These are phyloP conservation scores for Apiospora sp. DNA, from an alignment of 2,329 filamentous ascomycete genomes.

Conservation along the genomic window DNA sequence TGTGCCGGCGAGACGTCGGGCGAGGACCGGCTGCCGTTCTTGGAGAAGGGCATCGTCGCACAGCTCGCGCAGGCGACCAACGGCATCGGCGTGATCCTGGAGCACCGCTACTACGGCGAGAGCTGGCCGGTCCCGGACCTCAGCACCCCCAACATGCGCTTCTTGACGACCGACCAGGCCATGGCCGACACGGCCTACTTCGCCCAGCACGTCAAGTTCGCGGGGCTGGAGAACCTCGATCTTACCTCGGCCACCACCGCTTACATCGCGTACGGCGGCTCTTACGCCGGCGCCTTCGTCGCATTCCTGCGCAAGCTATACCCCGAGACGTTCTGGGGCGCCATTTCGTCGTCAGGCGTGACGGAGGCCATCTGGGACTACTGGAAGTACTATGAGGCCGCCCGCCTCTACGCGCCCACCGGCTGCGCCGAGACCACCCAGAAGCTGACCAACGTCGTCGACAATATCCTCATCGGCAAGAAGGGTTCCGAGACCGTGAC, in stretches of 20 bases:
- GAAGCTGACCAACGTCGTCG: conserved; percentile 59
- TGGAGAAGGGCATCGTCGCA: conserved; percentile 80
- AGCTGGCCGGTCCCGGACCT: conserved; percentile 75
- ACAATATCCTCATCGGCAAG: conserved; percentile 57
- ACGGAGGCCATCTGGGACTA: conserved; percentile 81
- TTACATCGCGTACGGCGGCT: conserved; percentile 84
- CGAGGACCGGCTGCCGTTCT: conserved; percentile 68
- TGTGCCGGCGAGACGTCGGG: conserved; percentile 75
- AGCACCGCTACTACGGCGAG: conserved; percentile 87
- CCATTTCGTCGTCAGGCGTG: conserved; percentile 83
- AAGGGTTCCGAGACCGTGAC: conserved; percentile 50
- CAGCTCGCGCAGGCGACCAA: conserved; percentile 74
- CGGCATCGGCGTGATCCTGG: conserved; percentile 81
- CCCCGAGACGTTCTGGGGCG: conserved; percentile 79
- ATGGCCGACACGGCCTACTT: conserved; percentile 85
- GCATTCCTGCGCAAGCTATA: conserved; percentile 80
- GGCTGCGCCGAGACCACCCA: conserved; percentile 72
- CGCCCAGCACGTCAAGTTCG: conserved; percentile 74
- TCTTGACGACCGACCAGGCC: conserved; percentile 84
- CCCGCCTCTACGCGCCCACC: conserved; percentile 56
- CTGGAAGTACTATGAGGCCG: conserved; percentile 68
- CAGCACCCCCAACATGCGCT: conserved; percentile 74
- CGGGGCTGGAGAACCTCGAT: conserved; percentile 72
- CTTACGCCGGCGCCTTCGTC: conserved; percentile 82
- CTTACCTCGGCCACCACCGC: conserved; percentile 71